phyloP scores from a whole-genome alignment of 2,329 filamentous ascomycete species.

The Diaporthe capsici region DNA sequence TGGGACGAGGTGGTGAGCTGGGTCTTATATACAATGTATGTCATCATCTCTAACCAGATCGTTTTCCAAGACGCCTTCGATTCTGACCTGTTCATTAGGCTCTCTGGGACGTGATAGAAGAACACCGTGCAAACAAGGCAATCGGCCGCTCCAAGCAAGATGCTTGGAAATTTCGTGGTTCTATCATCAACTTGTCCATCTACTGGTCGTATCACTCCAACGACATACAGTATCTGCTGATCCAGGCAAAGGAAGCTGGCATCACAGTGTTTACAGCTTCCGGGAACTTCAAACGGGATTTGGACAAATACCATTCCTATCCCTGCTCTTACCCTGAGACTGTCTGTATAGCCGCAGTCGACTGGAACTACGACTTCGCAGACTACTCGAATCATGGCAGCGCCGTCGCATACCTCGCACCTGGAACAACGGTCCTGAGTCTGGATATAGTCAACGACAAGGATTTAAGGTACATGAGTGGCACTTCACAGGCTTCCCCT shows the following conservation, averaged over 20 bases:
- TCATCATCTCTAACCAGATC: neutral
- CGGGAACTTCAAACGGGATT: neutral
- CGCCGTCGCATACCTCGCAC: neutral
- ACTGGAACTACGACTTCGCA: neutral
- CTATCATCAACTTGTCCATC: neutral
- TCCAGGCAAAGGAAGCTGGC: neutral
- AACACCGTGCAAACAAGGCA: neutral
- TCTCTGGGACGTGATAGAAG: neutral
- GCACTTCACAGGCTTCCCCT: neutral
- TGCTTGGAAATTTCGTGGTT: neutral
- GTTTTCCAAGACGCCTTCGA: neutral
- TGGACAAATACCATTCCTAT: neutral
- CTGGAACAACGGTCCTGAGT: neutral
- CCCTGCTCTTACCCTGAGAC: neutral
- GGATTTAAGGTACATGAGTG: fast-evolving
- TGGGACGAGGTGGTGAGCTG: neutral
- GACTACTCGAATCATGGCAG: neutral
- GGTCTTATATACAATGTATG: neutral
- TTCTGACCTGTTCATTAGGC: neutral
- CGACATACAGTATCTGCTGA: neutral
- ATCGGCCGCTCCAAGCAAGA: no score
- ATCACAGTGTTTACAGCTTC: neutral
- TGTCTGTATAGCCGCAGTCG: neutral
- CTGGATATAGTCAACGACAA: neutral
- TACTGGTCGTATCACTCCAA: fast-evolving